Base-by-base conservation (phyloP, 1,284 basidiomycete genomes). In the Ceratobasidium sp. region DNA sequence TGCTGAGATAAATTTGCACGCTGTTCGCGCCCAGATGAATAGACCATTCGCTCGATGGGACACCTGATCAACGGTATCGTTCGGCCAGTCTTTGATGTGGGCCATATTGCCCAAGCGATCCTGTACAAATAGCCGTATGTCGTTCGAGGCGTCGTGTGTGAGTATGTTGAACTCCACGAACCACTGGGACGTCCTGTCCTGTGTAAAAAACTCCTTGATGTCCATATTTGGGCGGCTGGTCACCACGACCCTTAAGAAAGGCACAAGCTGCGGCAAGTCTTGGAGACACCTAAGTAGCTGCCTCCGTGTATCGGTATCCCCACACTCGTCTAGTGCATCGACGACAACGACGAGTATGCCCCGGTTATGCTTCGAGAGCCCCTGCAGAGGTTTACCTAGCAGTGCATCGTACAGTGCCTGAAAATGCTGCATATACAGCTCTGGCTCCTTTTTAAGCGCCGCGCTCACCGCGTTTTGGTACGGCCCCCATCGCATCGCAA, bases 241-340 rank as follows among this genome's bases (percentile, higher is more conserved):
- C 10, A 75, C 69, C 33, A 78, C 33, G 20, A 78, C 44, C 28
- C 57, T 62, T 7, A 78, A 12, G 1, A 13, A 57, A 5, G 64
- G 23, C 40, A 57, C 33, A 20, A 54, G n/a, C 20, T 68, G 9
- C 7, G 50, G 5, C 46, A 75, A 40, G 38, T 54, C 40, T 6
- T 20, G 62, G 4, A 66, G 38, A 28, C 28, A 42, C 0, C 1
- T 17, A 12, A 65, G 44, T 3, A 74, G 62, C n/a, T 17, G 57
- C 6, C 5, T 40, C 3, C 71, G 69, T 33, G 46, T 73, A 9
- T 64, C 40, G 20, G 26, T 40, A 1, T 40, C 38, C 4, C 10
- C 56, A 9, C 69, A 78, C 52, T 78, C 77, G 48, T 78, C 77
- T 6, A 78, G 50, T 4, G 69, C 77, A 33, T 78, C 69, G 5